These are phyloP conservation scores for Venturiaceae sp. DNA, from an alignment of 2,329 filamentous ascomycete species.

Conservation along the genomic window DNA sequence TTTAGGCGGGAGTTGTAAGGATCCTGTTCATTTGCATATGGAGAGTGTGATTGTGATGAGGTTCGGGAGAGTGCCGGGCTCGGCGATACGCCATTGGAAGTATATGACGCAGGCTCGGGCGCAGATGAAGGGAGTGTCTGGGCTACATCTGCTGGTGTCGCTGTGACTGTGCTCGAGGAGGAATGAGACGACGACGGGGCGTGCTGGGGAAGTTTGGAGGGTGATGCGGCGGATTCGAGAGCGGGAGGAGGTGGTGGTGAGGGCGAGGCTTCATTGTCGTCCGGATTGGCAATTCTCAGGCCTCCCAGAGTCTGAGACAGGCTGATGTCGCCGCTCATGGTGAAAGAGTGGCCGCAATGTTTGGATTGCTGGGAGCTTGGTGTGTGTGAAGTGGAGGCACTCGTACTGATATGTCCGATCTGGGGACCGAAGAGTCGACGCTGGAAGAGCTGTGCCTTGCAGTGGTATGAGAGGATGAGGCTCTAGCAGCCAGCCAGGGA, in stretches of 20 bases:
- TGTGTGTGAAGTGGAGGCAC: not conserved
- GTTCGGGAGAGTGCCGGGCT: not conserved
- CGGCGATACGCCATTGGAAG: not conserved
- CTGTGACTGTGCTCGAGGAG: conserved; percentile 16
- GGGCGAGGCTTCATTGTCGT: conserved; percentile 35
- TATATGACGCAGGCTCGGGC: not conserved
- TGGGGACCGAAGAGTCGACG: not conserved
- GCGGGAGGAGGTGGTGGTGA: conserved; percentile 13
- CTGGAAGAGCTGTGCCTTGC: not conserved
- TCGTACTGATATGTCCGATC: not conserved
- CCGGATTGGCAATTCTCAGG: conserved; percentile 92
- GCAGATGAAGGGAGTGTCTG: not conserved
- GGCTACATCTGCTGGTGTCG: not conserved
- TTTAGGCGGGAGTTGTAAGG: conserved; percentile 24
- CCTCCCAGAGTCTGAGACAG: conserved; percentile 88
- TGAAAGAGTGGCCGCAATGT: not conserved
- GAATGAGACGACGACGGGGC: conserved; percentile 22
- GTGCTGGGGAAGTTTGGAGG: conserved; percentile 19
- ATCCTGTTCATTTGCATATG: conserved; percentile 17
- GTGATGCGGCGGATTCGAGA: conserved; percentile 14
- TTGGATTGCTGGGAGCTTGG: not conserved
- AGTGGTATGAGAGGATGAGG: not conserved
- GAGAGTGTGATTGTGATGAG: conserved; percentile 13
- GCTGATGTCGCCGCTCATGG: conserved; percentile 87
- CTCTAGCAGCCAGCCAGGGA: not conserved